Evolutionary conservation across 2,329 filamentous ascomycete genomes (phyloP).

Genomic region (Exophiala alcalophila): DNA sequence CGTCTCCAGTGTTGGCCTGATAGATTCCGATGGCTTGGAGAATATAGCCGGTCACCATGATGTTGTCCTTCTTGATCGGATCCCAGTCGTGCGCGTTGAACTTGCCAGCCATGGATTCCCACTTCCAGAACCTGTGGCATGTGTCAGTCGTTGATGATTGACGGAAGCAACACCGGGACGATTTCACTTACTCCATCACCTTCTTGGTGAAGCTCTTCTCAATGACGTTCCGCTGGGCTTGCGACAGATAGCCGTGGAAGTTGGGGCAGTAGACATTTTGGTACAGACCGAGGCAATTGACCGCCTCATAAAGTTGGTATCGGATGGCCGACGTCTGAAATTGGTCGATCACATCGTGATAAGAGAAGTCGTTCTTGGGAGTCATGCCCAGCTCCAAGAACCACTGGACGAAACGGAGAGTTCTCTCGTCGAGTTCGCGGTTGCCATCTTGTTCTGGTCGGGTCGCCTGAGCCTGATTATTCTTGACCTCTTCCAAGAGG

Average conservation of each 20-base stretch:
- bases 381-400: conserved; percentile 17
- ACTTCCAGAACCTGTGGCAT: conserved; percentile 20
- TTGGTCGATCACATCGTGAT: conserved; percentile 25
- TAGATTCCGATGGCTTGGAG: conserved; percentile 21
- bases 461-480: conserved; percentile 14
- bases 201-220: conserved; percentile 20
- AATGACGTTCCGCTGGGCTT: conserved; percentile 18
- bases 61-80: conserved; percentile 22
- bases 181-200: conserved; percentile 16
- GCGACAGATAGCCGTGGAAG: conserved; percentile 22
- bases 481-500: conserved; percentile 17
- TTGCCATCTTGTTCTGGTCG: conserved; percentile 9
- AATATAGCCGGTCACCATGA: conserved; percentile 24
- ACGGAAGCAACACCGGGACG: neutral
- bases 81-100: conserved; percentile 24
- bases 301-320: conserved; percentile 22
- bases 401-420: conserved; percentile 20
- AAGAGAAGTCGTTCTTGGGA: conserved; percentile 20
- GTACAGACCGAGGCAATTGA: conserved; percentile 16
- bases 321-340: conserved; percentile 23
- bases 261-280: conserved; percentile 19
- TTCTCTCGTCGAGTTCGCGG: conserved; percentile 18
- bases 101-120: conserved; percentile 20
- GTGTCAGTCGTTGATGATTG: neutral
- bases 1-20: conserved; percentile 18